Percentiles rank a stretch among this genome's conserved stretches.
phyloP scores from a whole-genome alignment of 768 basidiomycete genomes.

The Agrocybe praecox region DNA sequence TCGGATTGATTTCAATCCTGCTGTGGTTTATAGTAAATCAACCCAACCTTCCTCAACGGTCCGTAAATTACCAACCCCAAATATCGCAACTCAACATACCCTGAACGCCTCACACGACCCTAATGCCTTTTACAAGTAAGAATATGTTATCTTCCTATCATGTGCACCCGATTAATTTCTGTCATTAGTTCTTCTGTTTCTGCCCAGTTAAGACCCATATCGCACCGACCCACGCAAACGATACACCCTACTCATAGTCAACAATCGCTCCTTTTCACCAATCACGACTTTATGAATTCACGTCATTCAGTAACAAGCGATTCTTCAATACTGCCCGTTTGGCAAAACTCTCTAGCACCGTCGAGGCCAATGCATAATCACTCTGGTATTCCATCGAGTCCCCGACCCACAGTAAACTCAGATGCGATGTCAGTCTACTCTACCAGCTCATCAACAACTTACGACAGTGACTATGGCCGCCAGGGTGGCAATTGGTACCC shows the following conservation, averaged over 20 bases:
- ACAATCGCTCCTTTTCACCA: neutral
- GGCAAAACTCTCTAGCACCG: neutral
- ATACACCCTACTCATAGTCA: neutral
- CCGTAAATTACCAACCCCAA: conserved; percentile 4
- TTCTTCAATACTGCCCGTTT: no score
- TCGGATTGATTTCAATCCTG: conserved; percentile 43
- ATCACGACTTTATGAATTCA: neutral
- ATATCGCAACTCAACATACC: neutral
- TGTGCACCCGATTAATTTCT: neutral
- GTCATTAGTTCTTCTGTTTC: conserved; percentile 15
- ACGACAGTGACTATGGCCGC: neutral
- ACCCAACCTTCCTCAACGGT: conserved; percentile 1
- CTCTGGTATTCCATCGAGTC: neutral
- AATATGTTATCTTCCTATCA: neutral
- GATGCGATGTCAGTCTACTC: conserved; percentile 11
- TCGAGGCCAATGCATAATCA: conserved; percentile 2
- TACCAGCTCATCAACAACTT: neutral
- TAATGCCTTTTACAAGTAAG: conserved; percentile 61
- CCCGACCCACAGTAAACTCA: neutral
- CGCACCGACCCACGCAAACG: neutral
- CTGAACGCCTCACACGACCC: conserved; percentile 23
- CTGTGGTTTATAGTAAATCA: conserved; percentile 43
- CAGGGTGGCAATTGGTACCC: neutral
- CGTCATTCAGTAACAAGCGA: no score
- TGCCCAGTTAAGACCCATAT: conserved; percentile 13